A percentile compares a stretch with the other conserved stretches of the same genome.
phyloP scores from a whole-genome alignment of 148 eudicot species.

The Selenicereus undatus region DNA sequence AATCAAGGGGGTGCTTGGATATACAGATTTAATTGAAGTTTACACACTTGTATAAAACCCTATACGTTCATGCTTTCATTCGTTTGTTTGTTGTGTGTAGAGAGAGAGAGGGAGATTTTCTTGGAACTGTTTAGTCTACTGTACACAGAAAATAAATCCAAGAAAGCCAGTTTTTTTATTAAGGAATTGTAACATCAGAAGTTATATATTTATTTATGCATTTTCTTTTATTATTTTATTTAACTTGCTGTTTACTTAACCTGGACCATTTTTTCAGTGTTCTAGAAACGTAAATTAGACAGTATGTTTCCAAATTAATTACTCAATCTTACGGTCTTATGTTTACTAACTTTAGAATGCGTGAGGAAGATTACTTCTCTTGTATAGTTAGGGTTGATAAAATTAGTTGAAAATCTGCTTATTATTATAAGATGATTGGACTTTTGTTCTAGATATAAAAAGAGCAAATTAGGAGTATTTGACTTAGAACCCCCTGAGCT shows the following conservation, averaged over 20 bases:
- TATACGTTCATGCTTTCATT: conserved; percentile 20
- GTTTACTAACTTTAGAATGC: conserved; percentile 19
- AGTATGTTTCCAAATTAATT: conserved; percentile 10
- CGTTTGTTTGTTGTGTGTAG: conserved; percentile 4
- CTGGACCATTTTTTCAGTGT: conserved; percentile 1
- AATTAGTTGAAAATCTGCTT: conserved; percentile 21
- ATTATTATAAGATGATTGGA: conserved; percentile 14
- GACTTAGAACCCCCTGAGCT: not conserved
- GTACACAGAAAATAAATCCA: conserved; percentile 7
- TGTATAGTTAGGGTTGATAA: conserved; percentile 19
- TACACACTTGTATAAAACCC: conserved; percentile 22
- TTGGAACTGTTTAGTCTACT: conserved; percentile 16
- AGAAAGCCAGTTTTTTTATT: not conserved
- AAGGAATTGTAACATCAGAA: not conserved
- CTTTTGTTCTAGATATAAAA: not conserved
- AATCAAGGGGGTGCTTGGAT: not conserved
- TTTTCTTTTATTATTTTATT: not conserved
- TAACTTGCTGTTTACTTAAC: conserved; percentile 17
- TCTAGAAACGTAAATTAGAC: not conserved
- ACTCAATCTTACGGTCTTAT: conserved; percentile 14
- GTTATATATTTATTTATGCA: no score
- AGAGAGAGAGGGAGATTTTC: not conserved
- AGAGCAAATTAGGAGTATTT: not conserved
- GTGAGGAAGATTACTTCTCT: conserved; percentile 22
- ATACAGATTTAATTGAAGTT: not conserved